These are phyloP conservation scores for Claviceps maximensis DNA, from an alignment of 2,329 filamentous ascomycete species.

Conservation along the genomic window DNA sequence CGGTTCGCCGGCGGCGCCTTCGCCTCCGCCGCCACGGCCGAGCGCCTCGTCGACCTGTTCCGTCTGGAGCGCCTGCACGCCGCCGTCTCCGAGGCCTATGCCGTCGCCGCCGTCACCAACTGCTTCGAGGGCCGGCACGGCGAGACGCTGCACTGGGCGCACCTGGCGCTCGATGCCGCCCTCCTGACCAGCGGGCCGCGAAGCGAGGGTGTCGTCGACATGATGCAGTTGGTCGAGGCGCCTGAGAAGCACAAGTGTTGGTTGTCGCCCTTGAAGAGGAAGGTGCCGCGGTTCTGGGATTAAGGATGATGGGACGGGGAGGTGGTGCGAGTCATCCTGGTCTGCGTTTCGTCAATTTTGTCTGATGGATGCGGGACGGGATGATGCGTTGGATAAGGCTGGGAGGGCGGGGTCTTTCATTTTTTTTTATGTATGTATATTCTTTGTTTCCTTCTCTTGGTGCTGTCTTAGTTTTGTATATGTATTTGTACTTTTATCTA, in stretches of 20 bases:
- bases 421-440: too few species aligned
- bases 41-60: slow-evolving; percentile 25
- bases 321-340: too few species aligned
- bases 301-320: too few species aligned
- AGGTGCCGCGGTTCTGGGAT: not conserved
- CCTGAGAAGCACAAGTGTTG: slow-evolving; percentile 7
- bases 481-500: too few species aligned
- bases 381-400: too few species aligned
- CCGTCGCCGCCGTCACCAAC: slow-evolving; percentile 24
- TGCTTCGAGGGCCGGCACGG: slow-evolving; percentile 26
- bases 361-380: too few species aligned
- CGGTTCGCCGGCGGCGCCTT: not conserved
- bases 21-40: slow-evolving; percentile 22
- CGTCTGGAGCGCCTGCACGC: slow-evolving; percentile 26
- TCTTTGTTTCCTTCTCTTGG: too few species aligned
- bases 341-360: too few species aligned
- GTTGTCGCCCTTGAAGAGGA: not conserved
- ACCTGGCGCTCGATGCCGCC: slow-evolving; percentile 24
- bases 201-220: not conserved
- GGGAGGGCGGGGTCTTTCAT: too few species aligned
- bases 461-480: too few species aligned
- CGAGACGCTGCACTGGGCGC: slow-evolving; percentile 24
- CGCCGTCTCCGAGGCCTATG: slow-evolving; percentile 21
- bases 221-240: slow-evolving; percentile 1
- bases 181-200: slow-evolving; percentile 10